phyloP scores from a whole-genome alignment of 768 basidiomycete species.

The Boletus rex-veris region DNA sequence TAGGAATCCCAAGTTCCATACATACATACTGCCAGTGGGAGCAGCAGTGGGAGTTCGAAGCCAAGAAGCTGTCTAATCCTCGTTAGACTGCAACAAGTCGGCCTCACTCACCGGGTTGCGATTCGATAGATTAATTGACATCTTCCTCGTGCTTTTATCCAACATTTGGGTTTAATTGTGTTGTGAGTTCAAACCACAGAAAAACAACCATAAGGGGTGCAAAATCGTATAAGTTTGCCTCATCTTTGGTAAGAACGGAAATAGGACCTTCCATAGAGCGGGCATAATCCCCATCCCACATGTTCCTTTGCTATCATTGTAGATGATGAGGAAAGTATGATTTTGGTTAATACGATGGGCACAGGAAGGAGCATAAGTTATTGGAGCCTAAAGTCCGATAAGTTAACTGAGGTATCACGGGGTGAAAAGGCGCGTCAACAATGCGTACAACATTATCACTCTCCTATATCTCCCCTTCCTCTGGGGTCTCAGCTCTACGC shows the following conservation, averaged over 20 bases:
- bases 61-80: background rate
- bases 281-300: slow-evolving; percentile 1
- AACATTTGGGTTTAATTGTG: background rate
- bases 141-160: background rate
- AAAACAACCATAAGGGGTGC: background rate
- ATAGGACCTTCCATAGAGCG: background rate
- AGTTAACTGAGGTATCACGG: slow-evolving; percentile 1
- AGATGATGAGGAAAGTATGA: background rate
- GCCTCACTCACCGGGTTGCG: slow-evolving; percentile 5
- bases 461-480: slow-evolving; percentile 83
- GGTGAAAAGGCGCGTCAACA: background rate
- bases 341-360: background rate
- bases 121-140: background rate
- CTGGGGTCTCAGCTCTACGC: slow-evolving; percentile 70
- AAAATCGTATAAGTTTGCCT: slow-evolving; percentile 5
- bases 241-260: background rate
- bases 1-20: too few species aligned
- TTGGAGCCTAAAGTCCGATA: background rate
- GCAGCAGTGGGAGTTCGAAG: too few species aligned
- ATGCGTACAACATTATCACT: slow-evolving; percentile 20
- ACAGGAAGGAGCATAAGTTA: background rate
- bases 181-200: background rate
- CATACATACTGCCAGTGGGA: too few species aligned
- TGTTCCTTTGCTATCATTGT: background rate
- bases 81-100: background rate